A percentile compares a stretch with the other conserved stretches of the same genome.
These are phyloP conservation scores for Physaria fendleri DNA, from an alignment of 345 rosid genomes.

Conservation along the genomic window DNA sequence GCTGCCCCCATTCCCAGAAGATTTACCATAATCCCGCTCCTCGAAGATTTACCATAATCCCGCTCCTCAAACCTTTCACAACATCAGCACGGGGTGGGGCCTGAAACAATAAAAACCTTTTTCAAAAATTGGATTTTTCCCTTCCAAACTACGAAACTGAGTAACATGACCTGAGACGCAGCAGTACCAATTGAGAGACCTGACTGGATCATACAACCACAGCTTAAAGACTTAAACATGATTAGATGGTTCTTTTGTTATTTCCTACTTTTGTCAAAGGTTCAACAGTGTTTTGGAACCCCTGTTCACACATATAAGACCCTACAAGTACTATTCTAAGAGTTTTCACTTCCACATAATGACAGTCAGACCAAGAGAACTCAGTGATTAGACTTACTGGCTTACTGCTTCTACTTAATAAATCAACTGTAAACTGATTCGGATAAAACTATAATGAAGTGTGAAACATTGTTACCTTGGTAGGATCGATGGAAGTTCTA, in stretches of 20 bases:
- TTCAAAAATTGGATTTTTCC: neutral
- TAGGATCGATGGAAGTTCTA: slow-evolving; percentile 69
- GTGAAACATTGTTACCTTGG: slow-evolving; percentile 48
- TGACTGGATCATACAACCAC: neutral
- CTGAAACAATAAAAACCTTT: slow-evolving; percentile 28
- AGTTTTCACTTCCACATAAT: neutral
- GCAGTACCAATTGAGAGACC: neutral
- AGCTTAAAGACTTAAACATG: neutral
- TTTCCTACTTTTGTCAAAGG: neutral
- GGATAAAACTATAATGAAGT: neutral
- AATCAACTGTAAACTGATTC: neutral
- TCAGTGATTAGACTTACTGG: neutral
- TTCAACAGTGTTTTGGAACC: neutral
- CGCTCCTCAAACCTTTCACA: slow-evolving; percentile 81
- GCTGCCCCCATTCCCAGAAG: slow-evolving; percentile 93
- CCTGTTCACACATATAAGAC: neutral
- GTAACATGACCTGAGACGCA: neutral
- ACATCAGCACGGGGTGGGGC: slow-evolving; percentile 98
- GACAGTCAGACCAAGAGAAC: neutral
- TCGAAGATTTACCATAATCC: slow-evolving; percentile 67
- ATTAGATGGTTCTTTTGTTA: neutral
- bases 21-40: slow-evolving; percentile 92
- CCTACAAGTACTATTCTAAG: neutral
- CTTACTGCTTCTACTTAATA: neutral
- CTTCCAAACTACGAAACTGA: neutral